Percentiles rank a stretch among this genome's conserved stretches.
These are phyloP conservation scores for Lipomyces lipofer DNA, from an alignment of 805 yeast species.

Conservation along the genomic window DNA sequence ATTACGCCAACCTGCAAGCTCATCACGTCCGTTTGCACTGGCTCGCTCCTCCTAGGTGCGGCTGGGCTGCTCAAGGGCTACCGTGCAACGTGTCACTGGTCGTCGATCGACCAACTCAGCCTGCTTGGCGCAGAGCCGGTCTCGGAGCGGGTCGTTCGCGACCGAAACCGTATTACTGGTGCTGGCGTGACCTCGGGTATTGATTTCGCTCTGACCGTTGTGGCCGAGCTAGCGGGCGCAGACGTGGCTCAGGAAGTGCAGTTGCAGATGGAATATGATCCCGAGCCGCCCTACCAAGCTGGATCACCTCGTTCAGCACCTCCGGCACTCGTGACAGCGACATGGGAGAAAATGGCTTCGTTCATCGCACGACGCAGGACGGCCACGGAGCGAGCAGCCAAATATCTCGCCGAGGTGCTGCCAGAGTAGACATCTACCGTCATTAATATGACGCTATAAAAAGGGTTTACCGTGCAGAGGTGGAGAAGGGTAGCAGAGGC, in stretches of 20 bases:
- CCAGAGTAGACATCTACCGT: neutral
- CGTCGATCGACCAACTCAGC: slow-evolving; percentile 6
- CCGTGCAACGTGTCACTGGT: slow-evolving; percentile 7
- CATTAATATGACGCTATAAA: neutral
- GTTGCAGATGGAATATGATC: slow-evolving; percentile 4
- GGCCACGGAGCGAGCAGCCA: slow-evolving; percentile 3
- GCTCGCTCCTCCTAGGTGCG: slow-evolving; percentile 8
- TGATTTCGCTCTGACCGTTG: slow-evolving; percentile 6
- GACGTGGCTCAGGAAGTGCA: slow-evolving; percentile 4
- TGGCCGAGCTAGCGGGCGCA: slow-evolving; percentile 3
- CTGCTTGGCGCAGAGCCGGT: slow-evolving; percentile 12
- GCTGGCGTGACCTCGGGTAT: slow-evolving; percentile 11
- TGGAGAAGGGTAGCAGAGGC: neutral
- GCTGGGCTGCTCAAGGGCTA: slow-evolving; percentile 9
- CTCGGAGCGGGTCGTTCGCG: slow-evolving; percentile 6
- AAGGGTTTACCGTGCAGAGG: neutral
- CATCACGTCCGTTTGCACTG: slow-evolving; percentile 12
- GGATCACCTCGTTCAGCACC: slow-evolving; percentile 6
- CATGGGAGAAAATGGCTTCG: neutral
- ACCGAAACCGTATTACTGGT: slow-evolving; percentile 8
- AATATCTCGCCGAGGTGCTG: neutral
- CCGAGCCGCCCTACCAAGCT: slow-evolving; percentile 1
- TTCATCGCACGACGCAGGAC: neutral
- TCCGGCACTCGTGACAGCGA: neutral
- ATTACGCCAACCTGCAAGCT: neutral